Evolutionary conservation across 345 rosid genomes (phyloP).

Genomic region (Trapa incisa): DNA sequence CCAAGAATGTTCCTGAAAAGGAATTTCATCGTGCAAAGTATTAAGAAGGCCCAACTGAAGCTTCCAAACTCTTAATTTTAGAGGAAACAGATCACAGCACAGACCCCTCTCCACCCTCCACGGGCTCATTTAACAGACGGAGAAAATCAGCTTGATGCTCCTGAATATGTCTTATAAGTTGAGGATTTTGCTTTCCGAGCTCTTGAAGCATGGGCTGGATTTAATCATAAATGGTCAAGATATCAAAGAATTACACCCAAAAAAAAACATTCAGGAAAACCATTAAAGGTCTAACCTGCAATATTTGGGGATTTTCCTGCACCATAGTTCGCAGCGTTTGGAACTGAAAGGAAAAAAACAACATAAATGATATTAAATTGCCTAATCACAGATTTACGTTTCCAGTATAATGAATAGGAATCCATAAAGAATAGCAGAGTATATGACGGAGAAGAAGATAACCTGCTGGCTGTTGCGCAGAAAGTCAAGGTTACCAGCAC

Average conservation of each 20-base stretch:
- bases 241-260: not conserved
- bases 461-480: slow-evolving; percentile 89
- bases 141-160: slow-evolving; percentile 83
- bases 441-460: not conserved
- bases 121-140: slow-evolving; percentile 73
- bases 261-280: not conserved
- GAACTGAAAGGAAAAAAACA: slow-evolving; percentile 17
- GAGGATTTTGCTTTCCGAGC: slow-evolving; percentile 80
- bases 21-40: not conserved
- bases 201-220: slow-evolving; percentile 90
- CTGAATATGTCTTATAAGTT: slow-evolving; percentile 69
- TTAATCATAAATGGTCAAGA: not conserved
- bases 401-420: not conserved
- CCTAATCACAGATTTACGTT: not conserved
- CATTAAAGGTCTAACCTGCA: slow-evolving; percentile 22
- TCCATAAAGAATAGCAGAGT: not conserved
- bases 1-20: slow-evolving; percentile 46
- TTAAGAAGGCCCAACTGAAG: not conserved
- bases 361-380: not conserved
- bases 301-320: slow-evolving; percentile 39
- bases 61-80: not conserved
- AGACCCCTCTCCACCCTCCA: slow-evolving; percentile 79
- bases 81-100: slow-evolving; percentile 13
- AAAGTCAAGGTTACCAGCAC: slow-evolving; percentile 73
- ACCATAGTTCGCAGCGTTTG: slow-evolving; percentile 44